Evolutionary conservation across 179 eudicot genomes (phyloP).

Genomic region (Beta corolliflora): DNA sequence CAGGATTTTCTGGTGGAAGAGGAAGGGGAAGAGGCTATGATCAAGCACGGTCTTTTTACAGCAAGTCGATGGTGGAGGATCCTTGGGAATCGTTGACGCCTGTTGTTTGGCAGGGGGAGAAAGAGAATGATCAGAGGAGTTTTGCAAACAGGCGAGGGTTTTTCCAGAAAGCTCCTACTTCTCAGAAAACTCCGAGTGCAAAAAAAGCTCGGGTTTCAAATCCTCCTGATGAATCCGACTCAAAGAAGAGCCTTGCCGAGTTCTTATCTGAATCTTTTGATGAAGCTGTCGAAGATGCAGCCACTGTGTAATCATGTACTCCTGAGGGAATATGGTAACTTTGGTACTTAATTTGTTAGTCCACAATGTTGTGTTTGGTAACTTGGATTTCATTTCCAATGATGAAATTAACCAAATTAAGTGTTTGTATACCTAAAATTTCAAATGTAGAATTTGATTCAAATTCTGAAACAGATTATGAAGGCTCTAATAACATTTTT

Average conservation of each 20-base stretch:
- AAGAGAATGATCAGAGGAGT: constrained; percentile 15
- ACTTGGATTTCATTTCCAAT: too few species aligned
- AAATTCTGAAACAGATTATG: too few species aligned
- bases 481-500: too few species aligned
- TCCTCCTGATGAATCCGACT: constrained; percentile 25
- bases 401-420: too few species aligned
- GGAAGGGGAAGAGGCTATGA: constrained; percentile 44
- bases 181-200: constrained; percentile 29
- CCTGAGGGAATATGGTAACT: too few species aligned
- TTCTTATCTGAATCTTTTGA: constrained; percentile 62
- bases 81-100: constrained; percentile 70
- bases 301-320: constrained; percentile 7
- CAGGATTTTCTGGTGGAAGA: constrained; percentile 42
- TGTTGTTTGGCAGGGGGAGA: constrained; percentile 48
- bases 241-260: constrained; percentile 64
- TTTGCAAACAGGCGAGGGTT: constrained; percentile 18
- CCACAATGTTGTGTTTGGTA: too few species aligned
- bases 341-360: too few species aligned
- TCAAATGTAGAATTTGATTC: too few species aligned
- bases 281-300: constrained; percentile 43
- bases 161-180: constrained; percentile 29
- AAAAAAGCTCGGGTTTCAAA: constrained; percentile 52
- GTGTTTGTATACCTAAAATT: too few species aligned
- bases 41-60: constrained; percentile 42
- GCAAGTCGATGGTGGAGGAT: constrained; percentile 75